These are phyloP conservation scores for Raddia guianensis DNA, from an alignment of 176 grass and related monocot species.

Conservation along the genomic window DNA sequence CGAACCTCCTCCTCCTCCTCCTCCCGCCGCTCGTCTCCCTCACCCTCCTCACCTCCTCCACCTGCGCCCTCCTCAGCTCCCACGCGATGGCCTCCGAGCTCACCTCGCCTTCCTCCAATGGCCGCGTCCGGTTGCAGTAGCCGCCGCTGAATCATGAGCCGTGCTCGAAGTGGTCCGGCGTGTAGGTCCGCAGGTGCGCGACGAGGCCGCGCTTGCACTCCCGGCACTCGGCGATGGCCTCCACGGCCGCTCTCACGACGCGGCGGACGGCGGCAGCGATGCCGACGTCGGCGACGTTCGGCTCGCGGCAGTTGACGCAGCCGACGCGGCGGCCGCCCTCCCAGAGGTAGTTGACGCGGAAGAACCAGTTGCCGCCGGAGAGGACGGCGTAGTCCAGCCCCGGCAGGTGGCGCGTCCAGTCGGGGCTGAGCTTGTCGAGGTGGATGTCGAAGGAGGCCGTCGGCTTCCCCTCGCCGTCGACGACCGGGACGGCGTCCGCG, in stretches of 20 bases:
- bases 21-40: background rate
- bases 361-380: conserved; percentile 80
- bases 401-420: conserved; percentile 49
- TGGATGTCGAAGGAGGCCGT: conserved; percentile 62
- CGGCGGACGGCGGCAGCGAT: conserved; percentile 44
- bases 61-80: conserved; percentile 62
- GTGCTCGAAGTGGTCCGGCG: conserved; percentile 69
- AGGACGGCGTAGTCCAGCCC: conserved; percentile 57
- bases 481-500: conserved; percentile 34
- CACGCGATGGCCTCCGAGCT: conserved; percentile 23
- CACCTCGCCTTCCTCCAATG: conserved; percentile 45
- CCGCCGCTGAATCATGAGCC: conserved; percentile 66
- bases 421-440: conserved; percentile 55
- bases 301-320: conserved; percentile 52
- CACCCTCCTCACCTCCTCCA: conserved; percentile 52
- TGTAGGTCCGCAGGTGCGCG: conserved; percentile 56
- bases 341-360: conserved; percentile 57
- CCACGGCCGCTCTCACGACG: conserved; percentile 45
- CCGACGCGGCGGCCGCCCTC: conserved; percentile 43
- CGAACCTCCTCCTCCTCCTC: conserved; percentile 31
- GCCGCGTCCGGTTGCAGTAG: conserved; percentile 58
- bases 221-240: conserved; percentile 37
- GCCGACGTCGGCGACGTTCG: conserved; percentile 23
- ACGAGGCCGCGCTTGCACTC: conserved; percentile 40
- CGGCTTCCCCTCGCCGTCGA: conserved; percentile 30